These are phyloP conservation scores for Aspergillus saccharolyticus DNA, from an alignment of 495 filamentous ascomycete species.

Conservation along the genomic window DNA sequence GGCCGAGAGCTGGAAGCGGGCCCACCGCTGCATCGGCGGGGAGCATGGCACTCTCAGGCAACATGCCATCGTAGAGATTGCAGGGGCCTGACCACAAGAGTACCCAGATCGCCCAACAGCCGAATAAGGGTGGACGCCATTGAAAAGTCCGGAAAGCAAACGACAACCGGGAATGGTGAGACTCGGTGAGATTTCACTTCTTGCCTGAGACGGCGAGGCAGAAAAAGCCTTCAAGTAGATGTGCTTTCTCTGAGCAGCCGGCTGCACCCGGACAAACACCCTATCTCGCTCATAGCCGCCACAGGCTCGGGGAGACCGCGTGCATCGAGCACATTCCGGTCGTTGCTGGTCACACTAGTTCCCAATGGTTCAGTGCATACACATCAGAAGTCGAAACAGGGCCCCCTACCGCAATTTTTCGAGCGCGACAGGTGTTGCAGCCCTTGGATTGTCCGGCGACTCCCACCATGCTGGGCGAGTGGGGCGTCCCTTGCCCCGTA, in stretches of 20 bases:
- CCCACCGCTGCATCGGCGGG: background rate
- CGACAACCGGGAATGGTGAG: constrained; percentile 25
- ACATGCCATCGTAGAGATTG: constrained; percentile 14
- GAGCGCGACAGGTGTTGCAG: constrained; percentile 41
- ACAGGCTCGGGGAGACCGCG: constrained; percentile 32
- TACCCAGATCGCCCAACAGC: constrained; percentile 26
- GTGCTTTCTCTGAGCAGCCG: constrained; percentile 15
- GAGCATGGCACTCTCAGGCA: background rate
- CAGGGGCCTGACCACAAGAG: constrained; percentile 25
- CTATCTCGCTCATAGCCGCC: constrained; percentile 32
- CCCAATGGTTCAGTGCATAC: background rate
- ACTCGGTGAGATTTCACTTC: background rate
- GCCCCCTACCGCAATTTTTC: constrained; percentile 34
- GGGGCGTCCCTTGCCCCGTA: background rate
- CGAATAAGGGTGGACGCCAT: constrained; percentile 28
- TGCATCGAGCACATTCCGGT: constrained; percentile 33
- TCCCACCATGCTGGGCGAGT: constrained; percentile 34
- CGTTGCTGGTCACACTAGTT: constrained; percentile 34
- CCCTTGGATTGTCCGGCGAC: constrained; percentile 43
- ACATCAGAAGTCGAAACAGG: background rate
- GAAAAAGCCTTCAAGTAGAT: constrained; percentile 8
- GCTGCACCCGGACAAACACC: constrained; percentile 29
- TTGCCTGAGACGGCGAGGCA: background rate
- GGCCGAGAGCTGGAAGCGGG: constrained; percentile 16
- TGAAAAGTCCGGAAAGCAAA: constrained; percentile 22